A percentile compares a stretch with the other conserved stretches of the same genome.
Evolutionary conservation across 257 asterid species (phyloP).

Genomic region (Nicotiana sylvestris): DNA sequence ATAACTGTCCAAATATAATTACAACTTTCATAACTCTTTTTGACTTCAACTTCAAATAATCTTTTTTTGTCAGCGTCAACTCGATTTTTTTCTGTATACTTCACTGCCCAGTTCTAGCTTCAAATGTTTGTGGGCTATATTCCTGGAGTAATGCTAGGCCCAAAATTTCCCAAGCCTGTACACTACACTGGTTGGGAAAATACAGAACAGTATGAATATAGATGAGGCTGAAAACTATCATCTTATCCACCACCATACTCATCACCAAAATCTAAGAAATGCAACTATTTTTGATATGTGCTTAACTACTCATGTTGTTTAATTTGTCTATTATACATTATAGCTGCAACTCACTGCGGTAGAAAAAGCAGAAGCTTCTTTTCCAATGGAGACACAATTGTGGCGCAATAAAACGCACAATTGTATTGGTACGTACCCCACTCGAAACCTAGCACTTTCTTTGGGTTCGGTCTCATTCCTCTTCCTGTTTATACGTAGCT

Average conservation of each 20-base stretch:
- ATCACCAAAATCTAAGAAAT: background rate
- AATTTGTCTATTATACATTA: background rate
- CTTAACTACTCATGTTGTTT: background rate
- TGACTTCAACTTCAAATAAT: background rate
- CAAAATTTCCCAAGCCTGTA: background rate
- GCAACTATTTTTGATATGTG: background rate
- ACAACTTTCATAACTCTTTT: background rate
- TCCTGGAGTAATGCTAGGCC: background rate
- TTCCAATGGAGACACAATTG: slow-evolving; percentile 20
- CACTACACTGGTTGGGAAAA: background rate
- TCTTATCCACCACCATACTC: background rate
- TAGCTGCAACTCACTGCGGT: background rate
- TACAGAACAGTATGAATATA: background rate
- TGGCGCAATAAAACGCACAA: slow-evolving; percentile 15
- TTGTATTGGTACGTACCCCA: slow-evolving; percentile 2
- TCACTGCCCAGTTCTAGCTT: background rate
- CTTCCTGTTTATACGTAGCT: background rate
- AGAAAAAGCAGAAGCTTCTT: background rate
- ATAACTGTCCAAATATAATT: background rate
- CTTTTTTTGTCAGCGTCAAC: background rate
- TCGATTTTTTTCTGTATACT: background rate
- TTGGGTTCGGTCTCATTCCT: background rate
- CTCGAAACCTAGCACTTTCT: slow-evolving; percentile 13
- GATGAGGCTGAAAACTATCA: slow-evolving; percentile 7
- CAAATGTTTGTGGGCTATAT: background rate